These are phyloP conservation scores for Candida railenensis DNA, from an alignment of 805 yeast species.

Conservation along the genomic window DNA sequence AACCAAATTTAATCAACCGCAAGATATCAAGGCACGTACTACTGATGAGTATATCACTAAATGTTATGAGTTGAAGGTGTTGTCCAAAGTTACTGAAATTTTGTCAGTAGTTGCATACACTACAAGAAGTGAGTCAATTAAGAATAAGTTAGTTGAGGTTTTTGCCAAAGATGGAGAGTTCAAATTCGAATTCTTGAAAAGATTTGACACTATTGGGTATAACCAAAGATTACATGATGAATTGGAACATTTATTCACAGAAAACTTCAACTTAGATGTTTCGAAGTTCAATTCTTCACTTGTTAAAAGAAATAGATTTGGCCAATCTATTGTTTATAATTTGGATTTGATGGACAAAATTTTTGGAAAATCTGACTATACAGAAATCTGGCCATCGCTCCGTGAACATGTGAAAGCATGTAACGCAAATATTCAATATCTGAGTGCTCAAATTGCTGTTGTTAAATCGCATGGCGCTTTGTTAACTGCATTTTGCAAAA, in stretches of 20 bases:
- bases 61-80: slow-evolving; percentile 56
- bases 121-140: slow-evolving; percentile 43
- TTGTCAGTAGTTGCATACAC: slow-evolving; percentile 71
- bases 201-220: slow-evolving; percentile 33
- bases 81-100: slow-evolving; percentile 72
- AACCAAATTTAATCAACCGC: slow-evolving; percentile 24
- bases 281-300: slow-evolving; percentile 52
- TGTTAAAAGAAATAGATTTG: slow-evolving; percentile 48
- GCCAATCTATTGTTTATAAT: slow-evolving; percentile 55
- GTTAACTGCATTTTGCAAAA: slow-evolving; percentile 61
- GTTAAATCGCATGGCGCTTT: slow-evolving; percentile 81
- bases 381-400: slow-evolving; percentile 34
- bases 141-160: slow-evolving; percentile 40
- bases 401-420: slow-evolving; percentile 54
- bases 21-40: neutral
- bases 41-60: slow-evolving; percentile 27
- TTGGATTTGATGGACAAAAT: slow-evolving; percentile 61
- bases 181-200: slow-evolving; percentile 3
- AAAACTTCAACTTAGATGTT: slow-evolving; percentile 45
- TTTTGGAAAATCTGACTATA: slow-evolving; percentile 38
- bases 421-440: slow-evolving; percentile 61
- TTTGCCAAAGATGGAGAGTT: slow-evolving; percentile 39
- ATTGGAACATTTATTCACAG: slow-evolving; percentile 45
- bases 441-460: slow-evolving; percentile 64
- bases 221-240: slow-evolving; percentile 45